Evolutionary conservation across 73 alveolate genomes (phyloP), one percentile per base, ranked within the genome.

Genomic region (Paramecium tetraurelia): DNA sequence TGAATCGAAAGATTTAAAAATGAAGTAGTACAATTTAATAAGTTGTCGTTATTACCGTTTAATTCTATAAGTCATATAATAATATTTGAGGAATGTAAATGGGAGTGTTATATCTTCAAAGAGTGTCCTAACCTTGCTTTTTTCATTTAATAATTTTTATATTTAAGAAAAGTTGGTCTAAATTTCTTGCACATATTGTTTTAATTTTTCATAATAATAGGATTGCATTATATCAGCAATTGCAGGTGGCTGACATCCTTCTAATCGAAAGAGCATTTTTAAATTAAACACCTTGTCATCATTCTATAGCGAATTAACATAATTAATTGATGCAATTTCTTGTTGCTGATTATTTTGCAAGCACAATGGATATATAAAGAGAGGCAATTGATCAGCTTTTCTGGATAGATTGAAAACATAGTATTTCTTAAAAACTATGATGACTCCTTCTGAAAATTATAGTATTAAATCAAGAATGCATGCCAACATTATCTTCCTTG

Each of bases 31-130:
- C 10, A 63, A 63, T 63, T 63, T 63, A 14, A 63, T 63, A 21
- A 63, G 41, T 63, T 63, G 6, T 63, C 46, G 5, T 33, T 31
- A 63, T 63, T 63, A 16, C 14, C 46, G 11, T 31, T 63, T 27
- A 31, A 33, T 63, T 63, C 53, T 63, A 33, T 31, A 63, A 27
- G 46, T 63, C 50, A 63, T 1, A 33, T 27, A 63, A 27, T 31
- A 33, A 41, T 63, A 31, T 63, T 63, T 63, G 0, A 63, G 4
- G 12, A 63, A 31, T 22, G 84, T 27, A 3, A 12, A 63, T 31
- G 84, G 84, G 14, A 63, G 84, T 10, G 84, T 63, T 27, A 63
- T 63, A 63, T 63, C 84, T 63, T 63, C 84, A 27, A 63, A 63
- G 24, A 63, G 46, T 27, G 41, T 63, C 24, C 84, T 27, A 7